phyloP scores from a whole-genome alignment of 805 yeast genomes.

The Helenozyma baotianmanensis region DNA sequence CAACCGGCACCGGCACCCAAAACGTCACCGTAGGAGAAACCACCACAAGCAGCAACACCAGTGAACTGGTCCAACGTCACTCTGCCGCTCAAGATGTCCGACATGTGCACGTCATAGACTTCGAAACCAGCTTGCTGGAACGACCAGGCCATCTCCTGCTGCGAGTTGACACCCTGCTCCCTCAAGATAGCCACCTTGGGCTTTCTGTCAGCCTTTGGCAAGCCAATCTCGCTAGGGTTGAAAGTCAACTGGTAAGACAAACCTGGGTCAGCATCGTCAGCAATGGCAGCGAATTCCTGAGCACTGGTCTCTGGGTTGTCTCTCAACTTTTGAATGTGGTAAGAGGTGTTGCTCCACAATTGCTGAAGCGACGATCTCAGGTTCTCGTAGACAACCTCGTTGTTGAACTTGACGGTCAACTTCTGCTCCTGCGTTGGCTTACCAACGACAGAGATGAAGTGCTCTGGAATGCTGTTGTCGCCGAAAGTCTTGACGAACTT shows the following conservation, averaged over 20 bases:
- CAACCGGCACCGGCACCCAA: conserved; percentile 98
- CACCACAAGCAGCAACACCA: conserved; percentile 98
- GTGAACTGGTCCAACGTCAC: conserved; percentile 73
- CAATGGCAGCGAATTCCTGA: conserved; percentile 72
- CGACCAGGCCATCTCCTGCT: conserved; percentile 97
- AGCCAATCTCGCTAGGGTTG: conserved; percentile 47
- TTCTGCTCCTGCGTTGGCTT: conserved; percentile 54
- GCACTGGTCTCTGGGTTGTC: conserved; percentile 90
- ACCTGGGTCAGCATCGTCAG: conserved; percentile 88
- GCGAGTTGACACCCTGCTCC: conserved; percentile 98
- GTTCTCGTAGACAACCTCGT: conserved; percentile 41
- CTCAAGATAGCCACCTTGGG: conserved; percentile 95
- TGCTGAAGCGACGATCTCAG: conserved; percentile 73
- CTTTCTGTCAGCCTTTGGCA: conserved; percentile 33
- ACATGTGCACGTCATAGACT: conserved; percentile 94
- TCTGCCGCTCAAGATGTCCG: conserved; percentile 75
- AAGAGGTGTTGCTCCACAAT: conserved; percentile 84
- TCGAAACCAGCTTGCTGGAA: conserved; percentile 94
- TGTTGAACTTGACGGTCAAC: conserved; percentile 46
- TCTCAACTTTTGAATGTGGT: conserved; percentile 83
- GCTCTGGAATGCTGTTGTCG: conserved; percentile 53
- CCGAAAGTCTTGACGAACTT: conserved; percentile 52
- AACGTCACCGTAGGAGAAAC: conserved; percentile 98
- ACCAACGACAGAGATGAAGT: conserved; percentile 61
- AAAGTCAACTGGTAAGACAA: conserved; percentile 74